phyloP scores from a whole-genome alignment of 805 yeast genomes.

The Wickerhamiella lipophila region DNA sequence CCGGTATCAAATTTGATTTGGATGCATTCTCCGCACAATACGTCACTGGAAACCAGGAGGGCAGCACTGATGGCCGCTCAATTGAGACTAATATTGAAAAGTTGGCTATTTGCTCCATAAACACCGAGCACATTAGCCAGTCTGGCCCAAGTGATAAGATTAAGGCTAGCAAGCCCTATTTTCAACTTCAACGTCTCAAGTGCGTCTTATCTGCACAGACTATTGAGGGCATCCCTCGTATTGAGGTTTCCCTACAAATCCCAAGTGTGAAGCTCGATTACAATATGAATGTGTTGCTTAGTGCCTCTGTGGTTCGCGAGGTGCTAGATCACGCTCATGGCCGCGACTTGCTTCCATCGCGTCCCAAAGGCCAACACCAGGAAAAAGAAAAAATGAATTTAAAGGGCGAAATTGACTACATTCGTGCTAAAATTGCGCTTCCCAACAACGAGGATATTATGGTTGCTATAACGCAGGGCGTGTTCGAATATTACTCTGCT shows the following conservation, averaged over 20 bases:
- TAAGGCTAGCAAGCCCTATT: neutral
- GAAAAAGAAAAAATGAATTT: constrained; percentile 16
- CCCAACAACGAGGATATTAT: constrained; percentile 38
- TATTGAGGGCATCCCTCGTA: neutral
- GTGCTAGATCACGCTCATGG: constrained; percentile 19
- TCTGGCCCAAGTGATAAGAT: constrained; percentile 2
- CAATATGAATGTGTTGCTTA: constrained; percentile 22
- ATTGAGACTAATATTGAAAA: constrained; percentile 11
- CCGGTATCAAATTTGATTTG: constrained; percentile 17
- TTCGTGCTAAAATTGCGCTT: constrained; percentile 31
- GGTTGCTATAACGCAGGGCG: constrained; percentile 31
- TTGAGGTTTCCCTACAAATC: constrained; percentile 9
- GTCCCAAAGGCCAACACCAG: neutral
- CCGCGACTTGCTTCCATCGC: constrained; percentile 6
- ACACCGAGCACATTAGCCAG: constrained; percentile 6
- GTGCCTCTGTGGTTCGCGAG: constrained; percentile 21
- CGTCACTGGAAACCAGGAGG: constrained; percentile 5
- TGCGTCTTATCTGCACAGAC: constrained; percentile 11
- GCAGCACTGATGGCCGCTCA: constrained; percentile 19
- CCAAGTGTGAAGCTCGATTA: constrained; percentile 17
- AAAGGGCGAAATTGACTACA: constrained; percentile 25
- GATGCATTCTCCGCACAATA: constrained; percentile 13
- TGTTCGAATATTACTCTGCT: constrained; percentile 24
- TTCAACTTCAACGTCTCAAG: constrained; percentile 13
- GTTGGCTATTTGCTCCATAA: constrained; percentile 17